phyloP scores from a whole-genome alignment of 495 filamentous ascomycete species.

The Neurospora sublineolata region DNA sequence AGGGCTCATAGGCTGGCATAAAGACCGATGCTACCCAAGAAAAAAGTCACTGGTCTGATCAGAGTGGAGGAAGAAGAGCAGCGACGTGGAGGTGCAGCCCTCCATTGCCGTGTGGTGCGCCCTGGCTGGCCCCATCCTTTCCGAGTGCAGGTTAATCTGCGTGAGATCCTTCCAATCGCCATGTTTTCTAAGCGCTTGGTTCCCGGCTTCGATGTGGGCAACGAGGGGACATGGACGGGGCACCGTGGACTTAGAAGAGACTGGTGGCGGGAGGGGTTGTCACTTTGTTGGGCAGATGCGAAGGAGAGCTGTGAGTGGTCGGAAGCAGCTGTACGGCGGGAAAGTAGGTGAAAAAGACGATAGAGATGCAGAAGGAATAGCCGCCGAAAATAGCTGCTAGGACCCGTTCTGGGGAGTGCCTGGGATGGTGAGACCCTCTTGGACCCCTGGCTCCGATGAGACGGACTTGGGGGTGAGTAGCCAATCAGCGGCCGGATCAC shows the following conservation, averaged over 20 bases:
- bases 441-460: background rate
- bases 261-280: background rate
- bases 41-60: background rate
- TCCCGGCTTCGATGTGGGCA: background rate
- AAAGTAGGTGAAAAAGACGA: background rate
- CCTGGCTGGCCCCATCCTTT: background rate
- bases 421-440: background rate
- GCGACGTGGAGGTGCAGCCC: background rate
- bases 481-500: conserved; percentile 21
- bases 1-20: background rate
- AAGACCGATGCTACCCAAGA: background rate
- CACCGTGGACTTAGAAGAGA: conserved; percentile 2
- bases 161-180: background rate
- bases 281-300: background rate
- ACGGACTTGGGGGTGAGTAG: background rate
- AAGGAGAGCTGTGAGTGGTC: conserved; percentile 10
- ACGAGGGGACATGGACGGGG: background rate
- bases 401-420: background rate
- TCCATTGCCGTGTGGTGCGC: background rate
- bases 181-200: background rate
- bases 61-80: background rate
- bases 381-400: conserved; percentile 19
- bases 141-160: background rate
- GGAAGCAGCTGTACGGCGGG: conserved; percentile 5
- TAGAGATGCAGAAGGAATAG: conserved; percentile 7